Base-by-base conservation (phyloP, 768 basidiomycete species). In the Lactifluus hygrophoroides region DNA sequence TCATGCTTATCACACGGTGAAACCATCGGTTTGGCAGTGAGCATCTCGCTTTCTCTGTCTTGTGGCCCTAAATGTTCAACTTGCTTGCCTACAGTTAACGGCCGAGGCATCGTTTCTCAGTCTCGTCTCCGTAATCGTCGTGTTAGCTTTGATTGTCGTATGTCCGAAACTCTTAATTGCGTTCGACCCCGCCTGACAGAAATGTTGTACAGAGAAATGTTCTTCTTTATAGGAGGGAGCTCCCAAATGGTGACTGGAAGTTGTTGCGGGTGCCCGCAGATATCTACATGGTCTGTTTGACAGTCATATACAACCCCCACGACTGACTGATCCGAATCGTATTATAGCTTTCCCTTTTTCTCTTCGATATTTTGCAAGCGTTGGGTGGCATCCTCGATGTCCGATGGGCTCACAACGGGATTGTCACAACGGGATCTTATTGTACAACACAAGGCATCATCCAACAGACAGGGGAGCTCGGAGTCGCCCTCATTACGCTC, bases 401-500 rank as follows among this genome's bases (percentile, higher is more conserved):
- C 4, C 69, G 66, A 60, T 76, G 75, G 74, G 64, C 74, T 9
- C 54, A 66, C 28, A 52, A 60, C 8, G 74, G 75, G 11, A 63
- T 63, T 14, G 72, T 76, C 8, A 61, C 68, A 40, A 64, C 61
- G 2, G 73, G 73, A 11, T 16, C 47, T 0, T 76, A 69, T 51
- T 77, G 75, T 56, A 66, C 68, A 5, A 68, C 73, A 1, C 75
- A 77, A 65, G 72, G 73, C 16, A 66, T 72, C 44, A 62, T 77
- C 3, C 73, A 76, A 57, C 73, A 76, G 56, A 54, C 76, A 0
- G 76, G 77, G 5, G 76, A 76, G 51, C 72, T 74, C 11, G 72
- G 70, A 23, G 75, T 72, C 3, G 75, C 73, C 5, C 69, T 77
- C 48, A 70, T 72, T 3, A 78, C 75, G 19, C 68, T 77, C 13